Base-by-base conservation (phyloP, 306 rosid species). In the Cucumis cinereus region DNA sequence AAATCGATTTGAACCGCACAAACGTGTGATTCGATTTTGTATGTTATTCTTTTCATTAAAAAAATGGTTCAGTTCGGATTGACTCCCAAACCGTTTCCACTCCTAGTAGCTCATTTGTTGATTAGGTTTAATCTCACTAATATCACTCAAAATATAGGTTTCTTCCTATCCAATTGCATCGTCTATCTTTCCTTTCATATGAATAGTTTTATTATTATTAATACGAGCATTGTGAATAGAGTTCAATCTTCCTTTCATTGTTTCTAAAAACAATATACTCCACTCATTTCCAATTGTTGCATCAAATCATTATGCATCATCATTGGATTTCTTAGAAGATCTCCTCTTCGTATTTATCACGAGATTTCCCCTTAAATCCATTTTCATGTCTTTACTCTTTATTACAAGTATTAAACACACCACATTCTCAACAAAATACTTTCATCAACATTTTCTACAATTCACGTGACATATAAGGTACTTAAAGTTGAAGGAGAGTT, bases 401-500 rank as follows among this genome's bases (percentile, higher is more conserved):
- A 55, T 9, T 3, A 5, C 5, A 55, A 17, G 17, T 52, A 52
- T 17, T 5, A 52, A 52, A 52, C 30, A 2, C 28, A n/a, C 23
- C 16, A 58, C 23, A 58, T 4, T 10, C 11, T 28, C 41, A 26
- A 61, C 36, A 6, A 14, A 14, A 7, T 59, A 26, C 8, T 38
- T 16, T 33, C 36, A 30, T 15, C n/a, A 2, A 0, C 69, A 61
- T 62, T 22, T 23, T 22, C 16, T 0, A 56, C 10, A 57, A 60
- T 26, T 57, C 3, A 60, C 9, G 43, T 40, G 43, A 40, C 9
- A 41, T 10, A 24, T 1, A 26, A 15, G 12, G 49, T 40, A 23
- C 36, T 67, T 88, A 85, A 76, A 93, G 82, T 55, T 86, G 82
- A 69, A 91, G 92, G 84, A 81, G 89, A 61, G 82, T 15, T 26